Base-by-base conservation (phyloP, 352 stramenopile species). In the Globisporangium uncinulatum region DNA sequence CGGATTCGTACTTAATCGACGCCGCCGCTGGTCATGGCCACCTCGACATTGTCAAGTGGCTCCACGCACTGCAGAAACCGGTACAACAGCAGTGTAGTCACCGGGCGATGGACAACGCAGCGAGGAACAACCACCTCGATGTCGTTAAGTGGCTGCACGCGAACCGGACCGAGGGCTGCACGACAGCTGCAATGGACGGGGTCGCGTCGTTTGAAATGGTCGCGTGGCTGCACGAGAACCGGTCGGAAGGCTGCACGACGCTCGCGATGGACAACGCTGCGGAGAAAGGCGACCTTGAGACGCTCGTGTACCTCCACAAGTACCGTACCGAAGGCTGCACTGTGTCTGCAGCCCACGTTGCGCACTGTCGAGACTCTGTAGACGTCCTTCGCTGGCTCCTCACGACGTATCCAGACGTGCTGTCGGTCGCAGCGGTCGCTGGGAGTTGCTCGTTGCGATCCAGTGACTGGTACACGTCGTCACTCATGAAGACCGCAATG, bases 141-240 rank as follows among this genome's bases (percentile, higher is more conserved):
- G 13, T 44, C 39, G 39, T 44, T 14, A 44, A 44, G 39, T 44
- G 39, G 39, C 39, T 44, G 0, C 39, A 44, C 39, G 39, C 17
- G 39, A 19, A 44, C 39, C 39, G 39, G 1, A 20, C 2, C 1
- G 39, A 44, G 39, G 39, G 39, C 13, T 44, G 39, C 3, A 44
- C 39, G 39, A 44, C 39, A 6, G 5, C 14, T 19, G 39, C 39
- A 14, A 44, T 44, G 39, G 39, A 44, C 17, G 10, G 10, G 14
- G 37, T 4, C 14, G 37, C 37, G 37, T 43, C 37, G 11, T 6
- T 43, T 4, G 37, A 43, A 15, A 43, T 43, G 37, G 34, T 39
- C 34, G 34, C 34, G 13, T 59, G 44, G 54, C 32, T 59, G 19
- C 54, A 59, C 10, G 24, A 44, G 21, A 47, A 52, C 42, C n/a